Evolutionary conservation across 176 grass and related monocot species (phyloP).

Genomic region (Aegilops speltoides): DNA sequence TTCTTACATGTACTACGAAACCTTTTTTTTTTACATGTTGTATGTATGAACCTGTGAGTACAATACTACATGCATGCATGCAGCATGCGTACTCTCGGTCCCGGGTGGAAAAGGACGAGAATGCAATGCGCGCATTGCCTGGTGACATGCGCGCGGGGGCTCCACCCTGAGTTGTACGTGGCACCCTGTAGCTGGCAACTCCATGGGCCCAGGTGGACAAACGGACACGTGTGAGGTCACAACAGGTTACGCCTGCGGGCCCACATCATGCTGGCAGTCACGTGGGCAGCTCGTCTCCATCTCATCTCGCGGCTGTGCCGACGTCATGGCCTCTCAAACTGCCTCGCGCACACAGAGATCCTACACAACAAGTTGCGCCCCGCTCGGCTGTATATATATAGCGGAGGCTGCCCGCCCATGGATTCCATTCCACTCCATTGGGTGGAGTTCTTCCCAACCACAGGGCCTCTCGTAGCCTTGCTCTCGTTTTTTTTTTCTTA

Average conservation of each 20-base stretch:
- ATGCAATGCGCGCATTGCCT: neutral
- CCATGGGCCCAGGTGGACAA: neutral
- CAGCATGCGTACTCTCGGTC: neutral
- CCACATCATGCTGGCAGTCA: neutral
- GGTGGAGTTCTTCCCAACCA: neutral
- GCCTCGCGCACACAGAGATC: neutral
- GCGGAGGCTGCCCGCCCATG: neutral
- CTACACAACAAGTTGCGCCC: neutral
- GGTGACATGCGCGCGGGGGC: neutral
- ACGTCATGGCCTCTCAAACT: neutral
- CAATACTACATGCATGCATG: neutral
- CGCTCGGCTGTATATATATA: neutral
- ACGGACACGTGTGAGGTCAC: neutral
- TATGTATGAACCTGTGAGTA: neutral
- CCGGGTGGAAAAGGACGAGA: neutral
- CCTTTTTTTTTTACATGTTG: too few relatives aligned
- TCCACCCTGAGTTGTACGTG: constrained; percentile 1
- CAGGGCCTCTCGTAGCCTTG: neutral
- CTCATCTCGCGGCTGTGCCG: neutral
- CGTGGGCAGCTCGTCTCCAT: constrained; percentile 9
- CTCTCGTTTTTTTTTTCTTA: neutral
- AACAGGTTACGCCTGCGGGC: constrained; percentile 16
- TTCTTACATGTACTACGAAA: too few relatives aligned
- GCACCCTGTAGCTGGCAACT: neutral
- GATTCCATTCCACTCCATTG: neutral